A percentile compares a stretch with the other conserved stretches of the same genome.
Evolutionary conservation across 495 filamentous ascomycete genomes (phyloP).

Genomic region (Geoglossum glabrum): DNA sequence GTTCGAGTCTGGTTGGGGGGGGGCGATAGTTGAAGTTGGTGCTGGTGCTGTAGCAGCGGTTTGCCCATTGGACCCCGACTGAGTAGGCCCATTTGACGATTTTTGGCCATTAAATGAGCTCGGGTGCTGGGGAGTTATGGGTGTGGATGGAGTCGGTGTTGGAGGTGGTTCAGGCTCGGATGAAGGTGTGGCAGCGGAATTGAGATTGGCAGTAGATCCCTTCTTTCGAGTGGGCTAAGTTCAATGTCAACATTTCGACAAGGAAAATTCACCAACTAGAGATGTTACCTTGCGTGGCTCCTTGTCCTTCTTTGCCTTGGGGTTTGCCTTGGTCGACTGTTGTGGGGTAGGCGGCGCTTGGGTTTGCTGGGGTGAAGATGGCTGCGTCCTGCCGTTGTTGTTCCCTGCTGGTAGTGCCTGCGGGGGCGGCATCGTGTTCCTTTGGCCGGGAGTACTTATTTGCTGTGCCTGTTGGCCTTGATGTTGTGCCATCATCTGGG

Average conservation of each 20-base stretch:
- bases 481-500: conserved; percentile 39
- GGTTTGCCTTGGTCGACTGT: conserved; percentile 53
- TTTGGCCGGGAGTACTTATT: conserved; percentile 59
- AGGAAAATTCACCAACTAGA: conserved; percentile 12
- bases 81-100: neutral
- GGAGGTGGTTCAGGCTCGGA: conserved; percentile 55
- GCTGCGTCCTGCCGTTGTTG: conserved; percentile 40
- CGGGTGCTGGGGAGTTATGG: conserved; percentile 7
- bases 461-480: conserved; percentile 37
- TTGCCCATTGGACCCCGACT: neutral
- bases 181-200: conserved; percentile 47
- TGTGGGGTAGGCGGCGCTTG: conserved; percentile 77
- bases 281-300: conserved; percentile 54
- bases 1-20: conserved; percentile 4
- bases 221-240: conserved; percentile 50
- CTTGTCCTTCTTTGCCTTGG: conserved; percentile 69
- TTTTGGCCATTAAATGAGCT: conserved; percentile 6
- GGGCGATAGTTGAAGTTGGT: conserved; percentile 61
- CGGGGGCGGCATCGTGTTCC: conserved; percentile 69
- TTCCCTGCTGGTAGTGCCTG: conserved; percentile 44
- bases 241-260: conserved; percentile 19
- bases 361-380: conserved; percentile 59
- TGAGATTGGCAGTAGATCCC: conserved; percentile 29
- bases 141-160: conserved; percentile 21
- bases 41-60: conserved; percentile 24